phyloP scores from a whole-genome alignment of 2,329 filamentous ascomycete genomes.

The Chaetomium strumarium region DNA sequence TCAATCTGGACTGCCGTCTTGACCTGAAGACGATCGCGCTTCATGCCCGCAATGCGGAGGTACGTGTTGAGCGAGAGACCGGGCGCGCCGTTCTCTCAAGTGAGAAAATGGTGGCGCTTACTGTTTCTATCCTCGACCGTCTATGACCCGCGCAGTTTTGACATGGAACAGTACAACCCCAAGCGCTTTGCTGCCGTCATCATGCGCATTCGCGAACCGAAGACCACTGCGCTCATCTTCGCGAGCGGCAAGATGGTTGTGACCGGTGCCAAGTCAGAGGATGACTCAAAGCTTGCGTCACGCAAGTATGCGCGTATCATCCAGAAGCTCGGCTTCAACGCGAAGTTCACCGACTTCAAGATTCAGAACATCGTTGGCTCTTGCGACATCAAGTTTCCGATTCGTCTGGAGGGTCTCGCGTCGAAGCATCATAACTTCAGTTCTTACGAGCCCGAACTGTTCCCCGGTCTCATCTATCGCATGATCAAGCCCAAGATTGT shows the following conservation, averaged over 20 bases:
- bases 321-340: constrained; percentile 98
- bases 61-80: constrained; percentile 20
- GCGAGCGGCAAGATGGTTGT: constrained; percentile 99
- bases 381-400: constrained; percentile 99
- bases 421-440: constrained; percentile 99
- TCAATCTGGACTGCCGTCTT: constrained; percentile 94
- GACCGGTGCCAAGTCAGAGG: constrained; percentile 94
- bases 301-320: constrained; percentile 99
- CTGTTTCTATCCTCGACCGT: constrained; percentile 19
- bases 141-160: constrained; percentile 29
- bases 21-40: constrained; percentile 98
- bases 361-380: constrained; percentile 99
- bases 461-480: constrained; percentile 98
- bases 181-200: constrained; percentile 98
- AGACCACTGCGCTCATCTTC: constrained; percentile 97
- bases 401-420: constrained; percentile 90
- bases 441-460: constrained; percentile 96
- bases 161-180: constrained; percentile 24
- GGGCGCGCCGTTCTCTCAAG: constrained; percentile 2
- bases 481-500: constrained; percentile 99
- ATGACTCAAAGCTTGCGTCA: constrained; percentile 93
- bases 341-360: constrained; percentile 99
- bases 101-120: not conserved
- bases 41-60: constrained; percentile 91
- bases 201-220: constrained; percentile 98